Evolutionary conservation across 805 yeast genomes (phyloP).

Genomic region (Wickerhamiella nectarea): DNA sequence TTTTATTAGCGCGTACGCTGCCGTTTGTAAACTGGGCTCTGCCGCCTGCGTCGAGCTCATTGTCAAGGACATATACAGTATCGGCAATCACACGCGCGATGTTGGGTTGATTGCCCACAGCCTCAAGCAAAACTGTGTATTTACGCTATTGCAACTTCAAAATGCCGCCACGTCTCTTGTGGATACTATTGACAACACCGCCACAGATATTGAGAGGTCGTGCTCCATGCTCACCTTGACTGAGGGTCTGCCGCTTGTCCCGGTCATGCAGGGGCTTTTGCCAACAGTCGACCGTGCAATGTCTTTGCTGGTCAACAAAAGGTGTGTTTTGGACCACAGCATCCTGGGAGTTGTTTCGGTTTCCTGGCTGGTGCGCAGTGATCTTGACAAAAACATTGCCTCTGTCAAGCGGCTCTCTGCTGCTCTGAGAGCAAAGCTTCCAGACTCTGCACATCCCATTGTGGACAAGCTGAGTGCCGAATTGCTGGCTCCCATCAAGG

Average conservation of each 20-base stretch:
- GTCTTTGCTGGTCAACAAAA: slow-evolving; percentile 3
- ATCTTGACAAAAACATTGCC: slow-evolving; percentile 29
- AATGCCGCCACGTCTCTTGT: neutral
- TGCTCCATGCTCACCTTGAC: slow-evolving; percentile 1
- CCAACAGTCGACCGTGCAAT: slow-evolving; percentile 5
- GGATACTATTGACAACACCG: slow-evolving; percentile 2
- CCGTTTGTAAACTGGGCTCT: neutral
- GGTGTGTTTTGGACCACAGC: slow-evolving; percentile 21
- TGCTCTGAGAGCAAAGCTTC: neutral
- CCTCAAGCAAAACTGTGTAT: slow-evolving; percentile 6
- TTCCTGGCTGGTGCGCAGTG: slow-evolving; percentile 23
- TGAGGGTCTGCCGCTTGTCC: slow-evolving; percentile 2
- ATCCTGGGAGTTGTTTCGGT: slow-evolving; percentile 9
- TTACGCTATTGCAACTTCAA: slow-evolving; percentile 6
- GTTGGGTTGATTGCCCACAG: slow-evolving; percentile 5
- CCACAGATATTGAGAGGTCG: neutral
- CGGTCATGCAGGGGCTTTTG: slow-evolving; percentile 1
- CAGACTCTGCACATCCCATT: neutral
- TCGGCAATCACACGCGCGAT: slow-evolving; percentile 6
- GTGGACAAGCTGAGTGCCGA: neutral
- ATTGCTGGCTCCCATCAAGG: neutral
- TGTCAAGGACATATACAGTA: neutral
- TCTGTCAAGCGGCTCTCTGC: neutral
- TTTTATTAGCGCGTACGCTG: neutral
- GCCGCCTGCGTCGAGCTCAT: slow-evolving; percentile 4